phyloP scores from a whole-genome alignment of 1,284 basidiomycete species.

The Ustilago shanxiensis region DNA sequence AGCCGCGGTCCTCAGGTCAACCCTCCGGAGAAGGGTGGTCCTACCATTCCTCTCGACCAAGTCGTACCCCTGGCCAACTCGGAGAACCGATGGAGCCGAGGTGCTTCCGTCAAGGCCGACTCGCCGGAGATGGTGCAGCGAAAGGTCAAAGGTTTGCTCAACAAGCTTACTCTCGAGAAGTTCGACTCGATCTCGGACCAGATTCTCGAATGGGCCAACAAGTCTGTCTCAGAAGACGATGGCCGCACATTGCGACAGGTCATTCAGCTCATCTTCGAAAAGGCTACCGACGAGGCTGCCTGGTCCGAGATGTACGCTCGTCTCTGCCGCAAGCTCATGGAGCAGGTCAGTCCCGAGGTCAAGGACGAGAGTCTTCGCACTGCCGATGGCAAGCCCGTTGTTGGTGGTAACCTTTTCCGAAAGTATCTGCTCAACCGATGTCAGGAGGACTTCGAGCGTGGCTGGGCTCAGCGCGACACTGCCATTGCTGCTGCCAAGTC shows the following conservation, averaged over 20 bases:
- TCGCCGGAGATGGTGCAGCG: constrained; percentile 87
- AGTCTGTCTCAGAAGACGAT: constrained; percentile 89
- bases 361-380: constrained; percentile 79
- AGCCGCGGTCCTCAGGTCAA: constrained; percentile 63
- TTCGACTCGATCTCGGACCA: constrained; percentile 95
- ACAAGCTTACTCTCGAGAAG: constrained; percentile 96
- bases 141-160: constrained; percentile 92
- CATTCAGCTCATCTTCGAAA: constrained; percentile 95
- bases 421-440: constrained; percentile 93
- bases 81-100: constrained; percentile 82
- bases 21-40: constrained; percentile 70
- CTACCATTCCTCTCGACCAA: constrained; percentile 72
- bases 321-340: constrained; percentile 93
- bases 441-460: constrained; percentile 93
- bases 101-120: constrained; percentile 72
- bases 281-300: constrained; percentile 93
- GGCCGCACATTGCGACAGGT: constrained; percentile 94
- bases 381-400: constrained; percentile 83
- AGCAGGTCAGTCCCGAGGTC: constrained; percentile 85
- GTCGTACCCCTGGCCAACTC: constrained; percentile 82
- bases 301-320: constrained; percentile 98
- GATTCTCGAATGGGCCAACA: constrained; percentile 94
- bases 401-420: constrained; percentile 86
- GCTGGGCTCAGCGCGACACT: constrained; percentile 76
- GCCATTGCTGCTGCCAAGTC: constrained; percentile 74